phyloP scores from a whole-genome alignment of 2,329 filamentous ascomycete species.

The Penicillium sp. region DNA sequence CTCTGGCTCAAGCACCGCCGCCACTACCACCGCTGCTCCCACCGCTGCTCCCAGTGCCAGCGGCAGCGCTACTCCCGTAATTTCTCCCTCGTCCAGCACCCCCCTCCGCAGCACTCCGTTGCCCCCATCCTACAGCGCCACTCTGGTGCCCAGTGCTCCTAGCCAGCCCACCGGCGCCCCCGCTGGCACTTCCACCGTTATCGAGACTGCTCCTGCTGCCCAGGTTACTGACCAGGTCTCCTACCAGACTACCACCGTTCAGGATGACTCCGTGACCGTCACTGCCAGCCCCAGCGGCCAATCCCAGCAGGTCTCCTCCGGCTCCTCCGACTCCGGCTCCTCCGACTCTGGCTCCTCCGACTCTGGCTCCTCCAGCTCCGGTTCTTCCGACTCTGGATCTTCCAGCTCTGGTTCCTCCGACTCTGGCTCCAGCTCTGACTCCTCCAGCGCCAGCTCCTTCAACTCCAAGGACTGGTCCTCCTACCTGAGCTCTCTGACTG shows the following conservation, averaged over 20 bases:
- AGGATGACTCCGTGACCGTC: conserved; percentile 23
- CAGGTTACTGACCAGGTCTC: conserved; percentile 25
- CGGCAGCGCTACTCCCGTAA: conserved; percentile 18
- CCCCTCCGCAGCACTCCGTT: conserved; percentile 15
- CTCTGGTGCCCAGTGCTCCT: conserved; percentile 5
- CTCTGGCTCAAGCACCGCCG: conserved; percentile 16
- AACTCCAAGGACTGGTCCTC: conserved; percentile 25
- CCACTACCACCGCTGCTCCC: conserved; percentile 9
- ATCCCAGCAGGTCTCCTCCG: conserved; percentile 25
- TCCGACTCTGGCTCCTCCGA: conserved; percentile 3
- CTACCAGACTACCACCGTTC: conserved; percentile 27
- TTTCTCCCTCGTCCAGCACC: conserved; percentile 20
- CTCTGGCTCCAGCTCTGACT: conserved; percentile 8
- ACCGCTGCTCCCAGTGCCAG: conserved; percentile 6
- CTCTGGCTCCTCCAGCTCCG: conserved; percentile 2
- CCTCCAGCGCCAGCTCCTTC: conserved; percentile 14
- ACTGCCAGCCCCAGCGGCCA: conserved; percentile 26
- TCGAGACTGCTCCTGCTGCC: conserved; percentile 18
- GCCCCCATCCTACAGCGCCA: conserved; percentile 15
- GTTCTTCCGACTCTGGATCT: conserved; percentile 12
- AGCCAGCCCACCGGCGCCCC: conserved; percentile 8
- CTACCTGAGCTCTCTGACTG: conserved; percentile 37
- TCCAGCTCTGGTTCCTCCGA: conserved; percentile 15
- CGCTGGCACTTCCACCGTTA: conserved; percentile 13
- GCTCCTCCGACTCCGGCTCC: conserved; percentile 17